A percentile compares a stretch with the other conserved stretches of the same genome.
phyloP scores from a whole-genome alignment of 1,284 basidiomycete genomes.

The Cystobasidiaceae sp. region DNA sequence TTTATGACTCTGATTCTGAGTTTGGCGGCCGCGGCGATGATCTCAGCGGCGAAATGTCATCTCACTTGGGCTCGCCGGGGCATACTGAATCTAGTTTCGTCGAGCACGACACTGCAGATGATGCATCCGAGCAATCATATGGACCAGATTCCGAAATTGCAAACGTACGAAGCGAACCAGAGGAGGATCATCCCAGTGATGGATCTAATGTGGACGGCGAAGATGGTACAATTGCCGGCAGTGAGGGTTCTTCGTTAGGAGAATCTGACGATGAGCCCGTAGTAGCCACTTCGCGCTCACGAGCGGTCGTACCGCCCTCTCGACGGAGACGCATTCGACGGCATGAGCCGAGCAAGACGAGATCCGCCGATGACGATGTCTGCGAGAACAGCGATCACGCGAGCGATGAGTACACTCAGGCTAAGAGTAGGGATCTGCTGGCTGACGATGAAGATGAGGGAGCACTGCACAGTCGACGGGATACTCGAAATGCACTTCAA shows the following conservation, averaged over 20 bases:
- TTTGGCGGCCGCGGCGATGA: constrained; percentile 17
- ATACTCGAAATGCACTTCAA: neutral
- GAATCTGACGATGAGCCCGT: no score
- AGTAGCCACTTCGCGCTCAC: neutral
- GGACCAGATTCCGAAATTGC: no score
- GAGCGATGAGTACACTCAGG: no score
- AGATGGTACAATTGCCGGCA: no score
- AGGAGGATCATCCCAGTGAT: neutral
- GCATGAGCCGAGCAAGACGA: no score
- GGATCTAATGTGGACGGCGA: neutral
- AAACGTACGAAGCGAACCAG: neutral
- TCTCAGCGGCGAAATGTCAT: neutral
- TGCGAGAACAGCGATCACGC: neutral
- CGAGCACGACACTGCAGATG: no score
- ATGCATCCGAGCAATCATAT: no score
- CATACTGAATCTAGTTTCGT: constrained; percentile 8
- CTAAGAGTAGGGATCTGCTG: no score
- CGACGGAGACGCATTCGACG: no score
- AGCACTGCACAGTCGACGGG: neutral
- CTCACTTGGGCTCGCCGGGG: neutral
- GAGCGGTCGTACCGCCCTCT: neutral
- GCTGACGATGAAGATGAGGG: neutral
- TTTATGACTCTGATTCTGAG: constrained; percentile 29
- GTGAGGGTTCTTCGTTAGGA: no score
- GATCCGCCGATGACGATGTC: no score